Evolutionary conservation across 2,329 filamentous ascomycete species (phyloP), one percentile per base, ranked within the genome.

Genomic region (Cryphonectria nitschkei): DNA sequence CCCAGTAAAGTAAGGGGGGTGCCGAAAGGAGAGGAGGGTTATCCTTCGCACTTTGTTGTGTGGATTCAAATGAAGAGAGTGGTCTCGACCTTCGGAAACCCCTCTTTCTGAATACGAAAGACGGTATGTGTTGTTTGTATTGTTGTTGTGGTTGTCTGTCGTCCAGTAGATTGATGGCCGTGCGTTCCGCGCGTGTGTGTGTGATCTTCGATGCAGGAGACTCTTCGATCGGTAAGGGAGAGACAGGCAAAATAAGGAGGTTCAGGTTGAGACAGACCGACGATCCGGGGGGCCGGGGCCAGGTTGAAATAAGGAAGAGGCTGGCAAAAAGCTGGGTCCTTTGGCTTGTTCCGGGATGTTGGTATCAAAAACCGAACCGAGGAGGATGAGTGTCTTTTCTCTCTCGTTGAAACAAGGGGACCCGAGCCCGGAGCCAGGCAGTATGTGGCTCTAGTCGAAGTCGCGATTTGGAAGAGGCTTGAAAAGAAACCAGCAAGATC

Each of bases 231-330:
- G 43, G 43, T 22, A 50, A 50, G 43, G 43, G 43, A 50, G 43
- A 22, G 43, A 41, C 29, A 50, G 56, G 34, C 26, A 39, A 37
- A 54, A 39, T 26, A 41, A 29, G 37, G n/a, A 58, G 39, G 50
- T 32, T 39, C 58, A 61, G 58, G 32, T 39, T 67, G 65, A 67
- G 65, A 67, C 65, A 67, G 52, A 52, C 52, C 32, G 65, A 41
- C 29, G 52, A 58, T 37, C 56, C 65, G 39, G 22, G 34, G 39
- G 22, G n/a, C 22, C 56, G 14, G 58, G 34, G 58, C 65, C 65
- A 43, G 52, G 58, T 39, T n/a, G 34, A 39, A 61, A 43, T 58
- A 58, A 67, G 50, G 5, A 41, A 50, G 65, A 58, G 52, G 64
- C 64, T 66, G 65, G 52, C 34, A 26, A n/a, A n/a, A 32, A 6